phyloP scores from a whole-genome alignment of 139 green algal genomes.

The Chlamydomonas sp. region DNA sequence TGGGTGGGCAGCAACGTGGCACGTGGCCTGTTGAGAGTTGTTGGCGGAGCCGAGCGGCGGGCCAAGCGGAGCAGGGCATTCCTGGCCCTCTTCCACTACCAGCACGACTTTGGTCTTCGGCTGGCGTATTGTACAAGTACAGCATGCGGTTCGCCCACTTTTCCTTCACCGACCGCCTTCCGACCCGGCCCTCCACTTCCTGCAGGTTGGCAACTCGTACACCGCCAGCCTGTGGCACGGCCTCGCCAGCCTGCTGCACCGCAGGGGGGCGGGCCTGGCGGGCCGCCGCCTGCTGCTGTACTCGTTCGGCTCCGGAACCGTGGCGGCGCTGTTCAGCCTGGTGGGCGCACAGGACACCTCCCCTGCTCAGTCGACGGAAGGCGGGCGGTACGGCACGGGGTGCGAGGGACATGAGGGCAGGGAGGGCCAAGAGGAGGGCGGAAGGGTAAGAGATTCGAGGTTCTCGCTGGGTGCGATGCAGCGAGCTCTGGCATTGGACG shows the following conservation, averaged over 20 bases:
- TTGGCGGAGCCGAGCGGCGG: too few relatives aligned
- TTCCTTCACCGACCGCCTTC: too few relatives aligned
- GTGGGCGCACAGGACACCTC: background rate
- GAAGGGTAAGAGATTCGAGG: slow-evolving; percentile 1
- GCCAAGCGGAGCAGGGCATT: too few relatives aligned
- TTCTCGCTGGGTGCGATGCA: slow-evolving; percentile 53
- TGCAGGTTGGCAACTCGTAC: slow-evolving; percentile 86
- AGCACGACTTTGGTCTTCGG: too few relatives aligned
- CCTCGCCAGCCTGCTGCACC: slow-evolving; percentile 60
- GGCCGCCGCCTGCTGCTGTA: slow-evolving; percentile 78
- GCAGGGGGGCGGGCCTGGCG: background rate
- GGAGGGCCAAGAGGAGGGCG: background rate
- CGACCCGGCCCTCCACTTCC: background rate
- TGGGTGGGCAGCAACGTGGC: too few relatives aligned
- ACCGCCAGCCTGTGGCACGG: slow-evolving; percentile 70
- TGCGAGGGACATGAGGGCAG: background rate
- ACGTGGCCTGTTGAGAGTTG: too few relatives aligned
- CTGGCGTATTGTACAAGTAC: too few relatives aligned
- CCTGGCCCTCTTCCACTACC: too few relatives aligned
- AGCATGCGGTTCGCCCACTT: too few relatives aligned
- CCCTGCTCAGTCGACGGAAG: background rate
- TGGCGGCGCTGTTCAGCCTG: slow-evolving; percentile 69
- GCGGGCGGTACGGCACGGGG: background rate
- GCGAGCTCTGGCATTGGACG: slow-evolving; percentile 24
- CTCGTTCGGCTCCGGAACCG: slow-evolving; percentile 80